Base-by-base conservation (phyloP, 2,329 filamentous ascomycete genomes). In the Penicillium sp. region DNA sequence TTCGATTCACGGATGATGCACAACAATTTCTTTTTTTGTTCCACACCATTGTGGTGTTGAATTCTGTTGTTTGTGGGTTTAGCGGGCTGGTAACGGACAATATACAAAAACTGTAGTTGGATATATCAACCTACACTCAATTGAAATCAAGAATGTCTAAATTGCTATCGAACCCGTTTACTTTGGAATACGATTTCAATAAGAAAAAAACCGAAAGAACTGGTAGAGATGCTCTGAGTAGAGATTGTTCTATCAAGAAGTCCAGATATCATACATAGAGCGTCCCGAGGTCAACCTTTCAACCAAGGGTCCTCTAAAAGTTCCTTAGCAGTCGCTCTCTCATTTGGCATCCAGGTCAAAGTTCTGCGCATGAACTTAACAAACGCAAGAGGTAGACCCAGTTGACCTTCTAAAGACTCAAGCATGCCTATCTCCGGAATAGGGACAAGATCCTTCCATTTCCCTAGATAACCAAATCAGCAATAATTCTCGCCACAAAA, bases 1-100 rank as follows among this genome's bases (percentile, higher is more conserved):
- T 75, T 75, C 73, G 73, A 75, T 75, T 75, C 73, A 73, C 73
- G 73, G 73, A 75, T 73, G 73, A 75, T 75, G 73, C 73, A 75
- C 31, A 43, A 4, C 7, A 44, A 47, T 64, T 65, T 62, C 25
- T 42, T 54, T 57, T 46, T 45, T 45, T 31, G 46, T 44, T 50
- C 53, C 38, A 45, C 3, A 1, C 14, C 5, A 33, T 9, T 16
- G 17, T 28, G n/a, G 5, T 11, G 14, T 16, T 43, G 9, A 44
- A 26, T 28, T 30, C 26, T 31, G 16, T 5, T 31, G 12, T 16
- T 8, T 16, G 4, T 33, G 12, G 14, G 22, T 4, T 22, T 2
- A 22, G 22, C 4, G 22, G 22, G 4, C 22, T 22, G 22, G 4
- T 4, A 22, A 22, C 4, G 22, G 22, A 4, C 4, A 22, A 22